phyloP scores from a whole-genome alignment of 2,329 filamentous ascomycete species.

The Penicillium italicum region DNA sequence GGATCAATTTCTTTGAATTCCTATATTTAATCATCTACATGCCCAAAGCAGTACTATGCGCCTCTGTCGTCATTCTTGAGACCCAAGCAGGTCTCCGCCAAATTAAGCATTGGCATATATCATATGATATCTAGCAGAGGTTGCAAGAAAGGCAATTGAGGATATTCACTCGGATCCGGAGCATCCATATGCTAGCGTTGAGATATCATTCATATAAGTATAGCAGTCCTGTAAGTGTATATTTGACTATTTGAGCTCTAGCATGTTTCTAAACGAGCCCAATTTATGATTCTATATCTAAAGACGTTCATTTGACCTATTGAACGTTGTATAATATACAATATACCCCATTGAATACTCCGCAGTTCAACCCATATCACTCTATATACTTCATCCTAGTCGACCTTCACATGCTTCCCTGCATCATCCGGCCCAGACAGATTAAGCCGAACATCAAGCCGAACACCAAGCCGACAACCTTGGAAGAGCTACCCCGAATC shows the following conservation, averaged over 20 bases:
- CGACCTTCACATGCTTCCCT: constrained; percentile 5
- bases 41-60: neutral
- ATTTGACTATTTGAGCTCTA: neutral
- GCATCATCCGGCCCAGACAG: neutral
- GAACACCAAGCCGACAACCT: neutral
- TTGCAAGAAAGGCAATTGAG: neutral
- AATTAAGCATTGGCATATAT: constrained; percentile 1
- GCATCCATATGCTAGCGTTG: neutral
- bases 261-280: neutral
- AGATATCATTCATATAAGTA: neutral
- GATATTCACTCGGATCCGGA: neutral
- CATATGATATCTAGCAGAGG: neutral
- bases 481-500: neutral
- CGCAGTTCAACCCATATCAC: neutral
- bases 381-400: neutral
- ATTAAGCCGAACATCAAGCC: constrained; percentile 1
- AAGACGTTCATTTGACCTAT: neutral
- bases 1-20: neutral
- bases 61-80: constrained; percentile 12
- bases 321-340: neutral
- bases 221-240: neutral
- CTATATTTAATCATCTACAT: neutral
- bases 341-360: no score
- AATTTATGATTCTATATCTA: neutral
- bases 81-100: neutral